Evolutionary conservation across 1,284 basidiomycete species (phyloP).

Genomic region (Ustilago tritici): DNA sequence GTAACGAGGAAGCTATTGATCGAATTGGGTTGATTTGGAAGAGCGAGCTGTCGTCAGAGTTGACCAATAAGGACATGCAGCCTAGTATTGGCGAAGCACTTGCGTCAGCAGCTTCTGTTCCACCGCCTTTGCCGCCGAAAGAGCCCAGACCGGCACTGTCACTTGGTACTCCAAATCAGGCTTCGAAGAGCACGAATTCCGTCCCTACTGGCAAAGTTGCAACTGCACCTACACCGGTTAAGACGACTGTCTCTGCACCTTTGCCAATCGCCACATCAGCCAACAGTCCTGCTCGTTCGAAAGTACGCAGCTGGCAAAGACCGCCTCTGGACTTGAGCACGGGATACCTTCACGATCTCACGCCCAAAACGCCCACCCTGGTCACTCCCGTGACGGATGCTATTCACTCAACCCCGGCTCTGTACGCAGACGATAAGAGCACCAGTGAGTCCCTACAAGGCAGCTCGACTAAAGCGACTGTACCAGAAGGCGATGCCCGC

Average conservation of each 20-base stretch:
- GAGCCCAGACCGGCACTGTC: constrained; percentile 14
- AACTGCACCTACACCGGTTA: background rate
- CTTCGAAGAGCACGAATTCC: constrained; percentile 5
- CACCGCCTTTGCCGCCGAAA: constrained; percentile 57
- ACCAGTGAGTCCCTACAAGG: constrained; percentile 6
- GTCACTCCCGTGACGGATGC: constrained; percentile 20
- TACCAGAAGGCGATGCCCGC: constrained; percentile 4
- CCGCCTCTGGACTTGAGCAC: constrained; percentile 34
- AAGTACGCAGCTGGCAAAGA: constrained; percentile 48
- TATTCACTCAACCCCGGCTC: constrained; percentile 39
- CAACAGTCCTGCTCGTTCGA: constrained; percentile 25
- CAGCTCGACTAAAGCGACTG: background rate
- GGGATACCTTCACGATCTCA: constrained; percentile 37
- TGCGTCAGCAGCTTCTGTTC: constrained; percentile 22
- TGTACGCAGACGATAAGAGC: constrained; percentile 38
- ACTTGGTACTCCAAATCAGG: background rate
- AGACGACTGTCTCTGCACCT: constrained; percentile 1
- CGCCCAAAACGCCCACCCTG: constrained; percentile 38
- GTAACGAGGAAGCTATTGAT: constrained; percentile 48
- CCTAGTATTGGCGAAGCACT: constrained; percentile 45
- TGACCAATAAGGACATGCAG: constrained; percentile 37
- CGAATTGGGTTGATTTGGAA: constrained; percentile 56
- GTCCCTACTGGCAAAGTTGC: background rate
- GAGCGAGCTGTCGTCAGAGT: constrained; percentile 52
- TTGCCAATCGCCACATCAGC: constrained; percentile 5